Evolutionary conservation across 225 moss, liverwort and hornwort species (phyloP), one percentile per base, ranked within the genome.

Genomic region (Pseudisothecium myosuroides): DNA sequence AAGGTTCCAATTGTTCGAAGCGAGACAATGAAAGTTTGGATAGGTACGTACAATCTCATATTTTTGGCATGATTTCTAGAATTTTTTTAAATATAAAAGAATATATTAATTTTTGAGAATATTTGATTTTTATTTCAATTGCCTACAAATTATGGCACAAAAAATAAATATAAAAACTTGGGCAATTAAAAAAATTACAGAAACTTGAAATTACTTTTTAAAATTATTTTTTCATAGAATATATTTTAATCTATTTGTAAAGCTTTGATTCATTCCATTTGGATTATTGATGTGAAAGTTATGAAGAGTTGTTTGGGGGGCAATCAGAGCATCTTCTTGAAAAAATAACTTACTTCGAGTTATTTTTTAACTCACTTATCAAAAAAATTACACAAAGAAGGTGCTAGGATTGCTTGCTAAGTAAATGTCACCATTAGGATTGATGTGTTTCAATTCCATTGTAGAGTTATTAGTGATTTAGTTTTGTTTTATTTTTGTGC

Each of bases 271-370:
- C n/a, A n/a, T n/a, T 22, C 22, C 12, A 39, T 68, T 12, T 68
- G 23, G 11, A 39, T 39, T 13, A 13, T 39, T 68, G 23, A 39
- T 23, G 39, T n/a, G n/a, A n/a, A n/a, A n/a, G n/a, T n/a, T n/a
- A n/a, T n/a, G n/a, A n/a, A n/a, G n/a, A n/a, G n/a, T 13, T 1
- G 39, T 71, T 41, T 71, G 0, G 2, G 4, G 1, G 26, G 3
- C 8, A 41, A 41, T 8, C 0, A 43, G 0, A 43, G 43, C 6
- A 72, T 27, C 9, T 27, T 43, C 1, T 72, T 72, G 14, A 27
- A 43, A 27, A 39, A 26, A 24, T 0, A 71, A 8, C 21, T 71
- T 26, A 15, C 14, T 5, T 39, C n/a, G 5, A 41, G 0, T 14
- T 14, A 17, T 64, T 9, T 31, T 64, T 5, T 17, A 5, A 34